These are phyloP conservation scores for Diaporthe sp. DNA, from an alignment of 2,329 filamentous ascomycete species.

Conservation along the genomic window DNA sequence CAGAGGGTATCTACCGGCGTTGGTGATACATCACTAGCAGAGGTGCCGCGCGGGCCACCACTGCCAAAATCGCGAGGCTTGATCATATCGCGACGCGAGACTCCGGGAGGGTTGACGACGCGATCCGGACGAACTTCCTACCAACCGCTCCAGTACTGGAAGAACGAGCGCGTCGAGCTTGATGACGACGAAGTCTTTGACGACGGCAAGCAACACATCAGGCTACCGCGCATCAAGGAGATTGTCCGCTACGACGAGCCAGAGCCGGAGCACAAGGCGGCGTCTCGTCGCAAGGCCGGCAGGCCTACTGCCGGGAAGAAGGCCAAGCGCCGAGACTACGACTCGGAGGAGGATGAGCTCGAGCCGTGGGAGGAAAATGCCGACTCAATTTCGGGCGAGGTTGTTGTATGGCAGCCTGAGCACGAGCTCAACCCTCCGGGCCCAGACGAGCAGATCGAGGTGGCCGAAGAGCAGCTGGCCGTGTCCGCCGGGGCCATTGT, in stretches of 20 bases:
- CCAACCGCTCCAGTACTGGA: constrained; percentile 86
- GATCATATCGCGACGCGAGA: constrained; percentile 62
- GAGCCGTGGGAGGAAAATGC: constrained; percentile 80
- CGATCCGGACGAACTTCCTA: constrained; percentile 85
- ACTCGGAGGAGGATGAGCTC: constrained; percentile 62
- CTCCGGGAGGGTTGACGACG: constrained; percentile 64
- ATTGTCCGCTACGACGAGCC: constrained; percentile 81
- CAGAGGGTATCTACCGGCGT: constrained; percentile 55
- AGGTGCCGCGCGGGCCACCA: constrained; percentile 66
- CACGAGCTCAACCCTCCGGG: constrained; percentile 66
- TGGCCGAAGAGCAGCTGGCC: constrained; percentile 68
- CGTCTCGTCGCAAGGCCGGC: constrained; percentile 32
- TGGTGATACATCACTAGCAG: constrained; percentile 60
- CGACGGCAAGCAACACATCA: constrained; percentile 63
- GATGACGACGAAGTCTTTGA: constrained; percentile 65
- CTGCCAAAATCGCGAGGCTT: constrained; percentile 68
- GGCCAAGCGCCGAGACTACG: constrained; percentile 49
- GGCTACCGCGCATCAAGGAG: constrained; percentile 80
- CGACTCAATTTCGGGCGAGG: constrained; percentile 73
- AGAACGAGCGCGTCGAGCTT: constrained; percentile 82
- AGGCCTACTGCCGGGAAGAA: constrained; percentile 43
- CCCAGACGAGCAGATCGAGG: constrained; percentile 66
- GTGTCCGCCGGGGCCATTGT: constrained; percentile 68
- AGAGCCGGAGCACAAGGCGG: constrained; percentile 47
- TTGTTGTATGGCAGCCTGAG: constrained; percentile 73